A percentile compares a stretch with the other conserved stretches of the same genome.
These are phyloP conservation scores for Leishmania tropica DNA, from an alignment of 208 protist species.

Conservation along the genomic window DNA sequence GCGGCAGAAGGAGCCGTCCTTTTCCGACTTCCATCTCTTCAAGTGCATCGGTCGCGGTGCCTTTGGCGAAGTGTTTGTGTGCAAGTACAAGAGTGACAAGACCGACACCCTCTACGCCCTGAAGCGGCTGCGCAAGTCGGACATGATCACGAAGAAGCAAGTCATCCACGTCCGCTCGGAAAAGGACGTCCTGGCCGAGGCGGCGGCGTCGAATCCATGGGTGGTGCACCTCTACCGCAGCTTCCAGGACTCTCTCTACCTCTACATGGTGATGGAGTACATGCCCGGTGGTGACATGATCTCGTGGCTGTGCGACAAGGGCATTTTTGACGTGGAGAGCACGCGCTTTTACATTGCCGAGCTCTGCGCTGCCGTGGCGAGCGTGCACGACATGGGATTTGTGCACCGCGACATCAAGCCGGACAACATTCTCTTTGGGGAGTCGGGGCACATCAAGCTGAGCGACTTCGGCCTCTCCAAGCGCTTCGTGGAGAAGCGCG, in stretches of 20 bases:
- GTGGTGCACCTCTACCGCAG: conserved; percentile 90
- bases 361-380: conserved; percentile 88
- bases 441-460: conserved; percentile 97
- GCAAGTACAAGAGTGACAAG: conserved; percentile 66
- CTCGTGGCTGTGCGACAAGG: conserved; percentile 89
- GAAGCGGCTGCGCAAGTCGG: conserved; percentile 91
- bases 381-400: conserved; percentile 92
- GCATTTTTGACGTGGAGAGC: conserved; percentile 83
- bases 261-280: conserved; percentile 97
- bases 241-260: conserved; percentile 92
- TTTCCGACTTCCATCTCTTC: conserved; percentile 87
- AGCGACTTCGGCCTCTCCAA: conserved; percentile 97
- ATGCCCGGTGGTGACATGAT: conserved; percentile 95
- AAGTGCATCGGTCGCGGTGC: conserved; percentile 90
- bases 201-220: conserved; percentile 82
- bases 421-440: conserved; percentile 98
- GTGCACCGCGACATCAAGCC: conserved; percentile 98
- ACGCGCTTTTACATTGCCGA: conserved; percentile 94
- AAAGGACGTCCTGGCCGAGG: conserved; percentile 90
- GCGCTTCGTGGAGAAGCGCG: conserved; percentile 69
- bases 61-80: conserved; percentile 93
- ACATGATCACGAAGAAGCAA: conserved; percentile 92
- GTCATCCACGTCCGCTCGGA: conserved; percentile 90
- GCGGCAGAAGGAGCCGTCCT: conserved; percentile 65
- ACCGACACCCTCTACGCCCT: conserved; percentile 84